phyloP scores from a whole-genome alignment of 768 basidiomycete species.

The Rhodotorula kratochvilovae region DNA sequence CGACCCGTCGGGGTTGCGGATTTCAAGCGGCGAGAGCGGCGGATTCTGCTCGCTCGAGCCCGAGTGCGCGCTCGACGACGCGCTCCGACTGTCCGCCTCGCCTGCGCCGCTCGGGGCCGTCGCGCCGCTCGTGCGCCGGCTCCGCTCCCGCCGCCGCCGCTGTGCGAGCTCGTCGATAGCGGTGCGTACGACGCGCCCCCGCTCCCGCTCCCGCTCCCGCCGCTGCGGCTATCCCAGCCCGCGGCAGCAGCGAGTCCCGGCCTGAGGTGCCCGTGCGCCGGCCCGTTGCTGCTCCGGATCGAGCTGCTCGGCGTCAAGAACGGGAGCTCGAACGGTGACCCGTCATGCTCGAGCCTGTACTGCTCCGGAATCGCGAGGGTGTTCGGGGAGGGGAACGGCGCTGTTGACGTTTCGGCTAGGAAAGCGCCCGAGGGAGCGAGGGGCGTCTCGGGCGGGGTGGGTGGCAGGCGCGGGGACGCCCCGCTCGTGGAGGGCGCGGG shows the following conservation, averaged over 20 bases:
- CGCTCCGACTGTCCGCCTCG: background rate
- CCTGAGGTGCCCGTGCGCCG: background rate
- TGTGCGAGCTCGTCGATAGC: background rate
- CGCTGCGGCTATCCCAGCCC: background rate
- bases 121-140: no score
- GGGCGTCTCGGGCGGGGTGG: conserved; percentile 17
- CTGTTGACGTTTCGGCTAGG: no score
- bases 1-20: conserved; percentile 16
- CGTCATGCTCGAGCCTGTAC: conserved; percentile 4
- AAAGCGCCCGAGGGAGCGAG: background rate
- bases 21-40: background rate
- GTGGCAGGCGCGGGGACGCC: conserved; percentile 1
- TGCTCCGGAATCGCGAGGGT: background rate
- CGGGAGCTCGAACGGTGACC: conserved; percentile 28
- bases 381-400: background rate
- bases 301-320: conserved; percentile 21
- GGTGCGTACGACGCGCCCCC: background rate
- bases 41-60: no score
- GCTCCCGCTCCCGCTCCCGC: no score
- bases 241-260: background rate
- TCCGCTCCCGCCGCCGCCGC: background rate
- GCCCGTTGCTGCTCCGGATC: background rate
- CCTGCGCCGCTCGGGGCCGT: background rate
- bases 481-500: background rate
- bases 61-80: background rate